Percentiles rank a stretch among this genome's conserved stretches.
phyloP scores from a whole-genome alignment of 345 rosid genomes.

The Passiflora organensis region DNA sequence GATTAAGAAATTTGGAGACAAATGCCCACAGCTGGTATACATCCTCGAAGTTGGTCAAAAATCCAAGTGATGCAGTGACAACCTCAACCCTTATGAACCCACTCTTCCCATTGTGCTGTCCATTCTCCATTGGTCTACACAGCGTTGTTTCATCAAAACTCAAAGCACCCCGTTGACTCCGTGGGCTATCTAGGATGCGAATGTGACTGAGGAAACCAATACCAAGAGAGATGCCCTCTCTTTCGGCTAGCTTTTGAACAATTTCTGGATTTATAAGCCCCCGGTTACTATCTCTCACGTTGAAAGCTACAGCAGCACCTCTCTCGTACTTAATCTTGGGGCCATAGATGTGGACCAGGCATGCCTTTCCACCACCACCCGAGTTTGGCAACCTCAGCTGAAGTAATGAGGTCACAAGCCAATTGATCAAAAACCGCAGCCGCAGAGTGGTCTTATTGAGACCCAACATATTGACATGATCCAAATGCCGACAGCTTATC shows the following conservation, averaged over 20 bases:
- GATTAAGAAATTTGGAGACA: conserved; percentile 83
- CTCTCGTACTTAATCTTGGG: conserved; percentile 96
- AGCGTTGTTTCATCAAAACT: conserved; percentile 53
- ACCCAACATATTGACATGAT: conserved; percentile 91
- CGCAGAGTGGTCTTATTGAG: conserved; percentile 87
- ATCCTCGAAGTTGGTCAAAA: conserved; percentile 93
- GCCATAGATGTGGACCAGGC: conserved; percentile 89
- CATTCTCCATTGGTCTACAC: conserved; percentile 69
- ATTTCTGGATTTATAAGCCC: conserved; percentile 86
- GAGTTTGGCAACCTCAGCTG: conserved; percentile 66
- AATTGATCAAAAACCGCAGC: conserved; percentile 77
- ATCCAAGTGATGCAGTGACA: conserved; percentile 91
- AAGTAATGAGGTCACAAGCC: conserved; percentile 95
- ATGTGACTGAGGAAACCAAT: conserved; percentile 90
- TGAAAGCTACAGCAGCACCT: conserved; percentile 95
- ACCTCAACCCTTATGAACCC: conserved; percentile 81
- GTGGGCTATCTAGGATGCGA: conserved; percentile 53
- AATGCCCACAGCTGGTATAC: conserved; percentile 89
- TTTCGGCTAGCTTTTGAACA: conserved; percentile 89
- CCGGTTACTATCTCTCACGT: conserved; percentile 58
- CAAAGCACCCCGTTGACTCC: conserved; percentile 39
- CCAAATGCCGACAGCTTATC: conserved; percentile 69
- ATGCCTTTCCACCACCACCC: conserved; percentile 47
- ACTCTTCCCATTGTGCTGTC: conserved; percentile 45
- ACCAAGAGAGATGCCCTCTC: conserved; percentile 83